A percentile compares a stretch with the other conserved stretches of the same genome.
phyloP scores from a whole-genome alignment of 1,284 basidiomycete genomes.

The Sporisorium sorghi region DNA sequence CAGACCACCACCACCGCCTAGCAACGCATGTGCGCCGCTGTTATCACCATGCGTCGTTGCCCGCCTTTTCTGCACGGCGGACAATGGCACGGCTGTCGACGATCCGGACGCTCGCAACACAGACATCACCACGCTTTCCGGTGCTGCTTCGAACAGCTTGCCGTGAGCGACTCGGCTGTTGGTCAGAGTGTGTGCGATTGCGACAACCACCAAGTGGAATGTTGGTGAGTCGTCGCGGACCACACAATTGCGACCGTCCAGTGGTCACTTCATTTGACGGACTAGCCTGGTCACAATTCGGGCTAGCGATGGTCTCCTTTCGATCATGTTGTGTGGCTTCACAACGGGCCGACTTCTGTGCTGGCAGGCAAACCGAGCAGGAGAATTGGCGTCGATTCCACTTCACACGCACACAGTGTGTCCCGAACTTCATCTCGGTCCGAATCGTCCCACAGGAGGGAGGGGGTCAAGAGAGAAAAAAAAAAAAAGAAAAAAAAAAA shows the following conservation, averaged over 20 bases:
- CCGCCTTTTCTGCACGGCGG: neutral
- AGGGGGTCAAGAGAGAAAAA: too few species aligned
- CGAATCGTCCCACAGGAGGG: constrained; percentile 14
- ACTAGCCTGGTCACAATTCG: neutral
- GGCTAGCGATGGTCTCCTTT: neutral
- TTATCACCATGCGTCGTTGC: constrained; percentile 4
- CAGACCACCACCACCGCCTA: neutral
- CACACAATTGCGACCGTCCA: neutral
- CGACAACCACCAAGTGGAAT: neutral
- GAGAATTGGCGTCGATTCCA: constrained; percentile 4
- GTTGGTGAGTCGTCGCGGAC: constrained; percentile 1
- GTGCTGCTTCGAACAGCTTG: neutral
- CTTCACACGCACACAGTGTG: neutral
- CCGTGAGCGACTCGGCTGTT: neutral
- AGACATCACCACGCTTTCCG: neutral
- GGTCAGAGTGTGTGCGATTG: neutral
- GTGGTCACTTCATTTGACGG: constrained; percentile 2
- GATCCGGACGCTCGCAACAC: neutral
- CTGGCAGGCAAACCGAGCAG: neutral
- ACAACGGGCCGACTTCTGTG: too few species aligned
- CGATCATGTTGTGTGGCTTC: too few species aligned
- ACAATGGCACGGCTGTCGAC: neutral
- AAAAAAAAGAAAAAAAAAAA: too few species aligned
- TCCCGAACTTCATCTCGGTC: constrained; percentile 28
- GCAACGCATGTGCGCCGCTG: neutral